A percentile compares a stretch with the other conserved stretches of the same genome.
Evolutionary conservation across 1,139 yeast species (phyloP).

Genomic region (Saccharomyces hybrid): DNA sequence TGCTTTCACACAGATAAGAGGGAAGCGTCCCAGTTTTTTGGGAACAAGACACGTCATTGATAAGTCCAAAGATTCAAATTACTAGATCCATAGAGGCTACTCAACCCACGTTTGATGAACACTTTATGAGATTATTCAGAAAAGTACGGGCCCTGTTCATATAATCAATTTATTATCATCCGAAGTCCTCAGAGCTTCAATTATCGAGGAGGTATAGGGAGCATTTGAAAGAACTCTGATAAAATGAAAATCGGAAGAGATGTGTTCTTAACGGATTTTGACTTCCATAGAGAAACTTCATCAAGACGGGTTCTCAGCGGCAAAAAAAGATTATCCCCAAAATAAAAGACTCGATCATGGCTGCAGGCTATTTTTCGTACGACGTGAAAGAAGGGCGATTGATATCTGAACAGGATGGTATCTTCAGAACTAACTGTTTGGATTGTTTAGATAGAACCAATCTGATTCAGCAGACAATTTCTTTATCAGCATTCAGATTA

Average conservation of each 20-base stretch:
- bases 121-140: slow-evolving; percentile 62
- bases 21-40: slow-evolving; percentile 96
- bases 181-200: slow-evolving; percentile 67
- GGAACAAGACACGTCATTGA: slow-evolving; percentile 89
- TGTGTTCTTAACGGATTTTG: slow-evolving; percentile 69
- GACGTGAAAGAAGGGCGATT: slow-evolving; percentile 43
- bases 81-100: slow-evolving; percentile 89
- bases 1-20: slow-evolving; percentile 77
- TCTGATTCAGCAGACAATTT: slow-evolving; percentile 80
- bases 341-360: slow-evolving; percentile 57
- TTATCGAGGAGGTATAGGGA: slow-evolving; percentile 60
- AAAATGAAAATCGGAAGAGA: slow-evolving; percentile 38
- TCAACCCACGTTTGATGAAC: slow-evolving; percentile 80
- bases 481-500: slow-evolving; percentile 55
- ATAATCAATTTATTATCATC: slow-evolving; percentile 76
- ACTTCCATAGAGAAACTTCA: slow-evolving; percentile 87
- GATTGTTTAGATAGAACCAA: slow-evolving; percentile 95
- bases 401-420: slow-evolving; percentile 74
- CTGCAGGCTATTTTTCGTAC: slow-evolving; percentile 73
- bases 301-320: slow-evolving; percentile 83
- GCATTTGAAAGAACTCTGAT: slow-evolving; percentile 37
- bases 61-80: slow-evolving; percentile 77
- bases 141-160: slow-evolving; percentile 84
- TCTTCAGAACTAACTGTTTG: slow-evolving; percentile 85
- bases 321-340: slow-evolving; percentile 60